Percentiles rank a stretch among this genome's conserved stretches.
Conservation (phyloP, 768 basidiomycete species). For the Hydnum rufescens region DNA sequence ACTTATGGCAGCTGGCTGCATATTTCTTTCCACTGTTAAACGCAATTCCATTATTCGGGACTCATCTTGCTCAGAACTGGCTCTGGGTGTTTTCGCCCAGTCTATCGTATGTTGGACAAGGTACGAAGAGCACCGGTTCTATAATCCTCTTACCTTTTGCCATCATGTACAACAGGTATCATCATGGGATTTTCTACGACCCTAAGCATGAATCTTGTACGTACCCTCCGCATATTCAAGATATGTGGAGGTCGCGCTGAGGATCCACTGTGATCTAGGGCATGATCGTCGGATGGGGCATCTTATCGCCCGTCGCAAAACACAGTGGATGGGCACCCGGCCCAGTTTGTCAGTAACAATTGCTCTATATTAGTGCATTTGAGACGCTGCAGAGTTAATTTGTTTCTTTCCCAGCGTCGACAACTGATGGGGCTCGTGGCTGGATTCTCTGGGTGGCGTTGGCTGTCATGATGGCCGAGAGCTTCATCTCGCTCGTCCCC, state of each 20-base stretch:
- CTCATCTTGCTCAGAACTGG: slow-evolving; percentile 69
- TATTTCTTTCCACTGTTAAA: slow-evolving; percentile 84
- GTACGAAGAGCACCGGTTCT: slow-evolving; percentile 19
- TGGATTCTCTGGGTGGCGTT: slow-evolving; percentile 96
- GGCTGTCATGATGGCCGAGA: slow-evolving; percentile 90
- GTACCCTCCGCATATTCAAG: slow-evolving; percentile 11
- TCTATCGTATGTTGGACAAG: slow-evolving; percentile 84
- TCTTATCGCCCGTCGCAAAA: slow-evolving; percentile 80
- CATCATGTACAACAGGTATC: slow-evolving; percentile 34
- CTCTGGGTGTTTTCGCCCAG: slow-evolving; percentile 87
- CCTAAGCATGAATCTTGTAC: slow-evolving; percentile 74
- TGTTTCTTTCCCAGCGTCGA: slow-evolving; percentile 30
- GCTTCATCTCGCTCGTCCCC: slow-evolving; percentile 66
- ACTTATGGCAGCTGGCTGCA: slow-evolving; percentile 39
- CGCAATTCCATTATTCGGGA: slow-evolving; percentile 69
- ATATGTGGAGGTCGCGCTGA: neutral
- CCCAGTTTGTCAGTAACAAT: slow-evolving; percentile 27
- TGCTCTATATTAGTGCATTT: neutral
- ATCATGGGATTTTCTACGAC: slow-evolving; percentile 98
- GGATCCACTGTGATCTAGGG: slow-evolving; percentile 29
- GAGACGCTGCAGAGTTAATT: neutral
- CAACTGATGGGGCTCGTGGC: slow-evolving; percentile 73
- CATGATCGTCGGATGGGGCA: slow-evolving; percentile 91
- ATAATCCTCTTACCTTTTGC: slow-evolving; percentile 4
- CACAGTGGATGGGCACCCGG: slow-evolving; percentile 82